A percentile compares a stretch with the other conserved stretches of the same genome.
Conservation (phyloP, 2,329 filamentous ascomycete genomes). For the Cercospora berteroae region DNA sequence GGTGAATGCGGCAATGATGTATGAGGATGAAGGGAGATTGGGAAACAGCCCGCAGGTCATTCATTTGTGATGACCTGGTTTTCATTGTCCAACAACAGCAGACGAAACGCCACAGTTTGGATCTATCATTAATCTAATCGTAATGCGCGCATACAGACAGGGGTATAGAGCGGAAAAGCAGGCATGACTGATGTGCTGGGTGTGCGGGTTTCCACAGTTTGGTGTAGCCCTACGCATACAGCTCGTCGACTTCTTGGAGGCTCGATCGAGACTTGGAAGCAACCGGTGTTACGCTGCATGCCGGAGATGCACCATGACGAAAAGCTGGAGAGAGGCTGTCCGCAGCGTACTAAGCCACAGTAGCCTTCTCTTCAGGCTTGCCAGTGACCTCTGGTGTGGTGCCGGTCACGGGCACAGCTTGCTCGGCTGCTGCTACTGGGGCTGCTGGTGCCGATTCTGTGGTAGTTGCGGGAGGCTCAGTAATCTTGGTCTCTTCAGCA, state of each 20-base stretch:
- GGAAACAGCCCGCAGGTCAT: slow-evolving; percentile 47
- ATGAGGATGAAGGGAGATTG: slow-evolving; percentile 49
- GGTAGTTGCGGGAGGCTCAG: neutral
- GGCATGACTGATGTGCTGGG: neutral
- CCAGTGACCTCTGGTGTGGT: slow-evolving; percentile 13
- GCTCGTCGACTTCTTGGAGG: neutral
- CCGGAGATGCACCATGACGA: neutral
- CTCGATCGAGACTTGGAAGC: neutral
- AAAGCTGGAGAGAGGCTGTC: slow-evolving; percentile 1
- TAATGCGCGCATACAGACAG: neutral
- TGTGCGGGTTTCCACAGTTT: neutral
- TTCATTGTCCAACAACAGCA: neutral
- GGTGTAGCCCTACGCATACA: neutral
- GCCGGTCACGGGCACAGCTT: neutral
- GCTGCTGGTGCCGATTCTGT: neutral
- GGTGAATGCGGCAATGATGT: slow-evolving; percentile 61
- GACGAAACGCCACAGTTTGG: neutral
- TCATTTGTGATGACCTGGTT: slow-evolving; percentile 26
- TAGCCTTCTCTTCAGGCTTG: slow-evolving; percentile 21
- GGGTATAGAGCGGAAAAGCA: slow-evolving; percentile 14
- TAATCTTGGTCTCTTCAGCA: neutral
- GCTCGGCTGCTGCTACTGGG: neutral
- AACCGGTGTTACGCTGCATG: neutral
- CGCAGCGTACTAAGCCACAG: slow-evolving; percentile 14
- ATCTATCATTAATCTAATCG: neutral